phyloP scores from a whole-genome alignment of 345 rosid genomes.

The Eucalyptus tenuipes region DNA sequence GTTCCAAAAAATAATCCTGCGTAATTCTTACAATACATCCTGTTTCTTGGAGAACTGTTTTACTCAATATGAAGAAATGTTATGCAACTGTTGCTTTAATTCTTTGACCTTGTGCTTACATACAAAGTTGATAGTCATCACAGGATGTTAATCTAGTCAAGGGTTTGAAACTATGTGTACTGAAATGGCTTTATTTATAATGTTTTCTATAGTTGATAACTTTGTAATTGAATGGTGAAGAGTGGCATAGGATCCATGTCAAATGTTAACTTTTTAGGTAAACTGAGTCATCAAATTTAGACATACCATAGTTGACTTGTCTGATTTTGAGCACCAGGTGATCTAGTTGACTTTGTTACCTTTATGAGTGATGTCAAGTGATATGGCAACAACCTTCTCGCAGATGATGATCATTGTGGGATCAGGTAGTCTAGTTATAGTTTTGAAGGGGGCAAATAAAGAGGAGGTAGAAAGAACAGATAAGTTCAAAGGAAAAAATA shows the following conservation, averaged over 20 bases:
- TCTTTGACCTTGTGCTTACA: background rate
- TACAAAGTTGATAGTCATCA: background rate
- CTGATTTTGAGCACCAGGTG: background rate
- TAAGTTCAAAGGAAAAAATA: background rate
- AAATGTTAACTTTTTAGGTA: background rate
- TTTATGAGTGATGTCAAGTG: background rate
- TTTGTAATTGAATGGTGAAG: background rate
- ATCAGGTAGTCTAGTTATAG: background rate
- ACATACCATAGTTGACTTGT: background rate
- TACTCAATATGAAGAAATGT: background rate
- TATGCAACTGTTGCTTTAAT: background rate
- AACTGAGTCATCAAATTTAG: background rate
- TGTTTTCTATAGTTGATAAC: background rate
- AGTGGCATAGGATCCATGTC: background rate
- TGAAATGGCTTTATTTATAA: background rate
- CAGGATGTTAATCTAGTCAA: background rate
- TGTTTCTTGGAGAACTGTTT: background rate
- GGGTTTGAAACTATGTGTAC: background rate
- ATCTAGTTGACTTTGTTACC: background rate
- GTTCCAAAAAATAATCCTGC: background rate
- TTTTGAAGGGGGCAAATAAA: background rate
- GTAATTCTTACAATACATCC: background rate
- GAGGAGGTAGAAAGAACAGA: background rate
- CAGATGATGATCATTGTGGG: background rate
- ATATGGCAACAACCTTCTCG: background rate